Percentiles rank a stretch among this genome's conserved stretches.
phyloP scores from a whole-genome alignment of 805 yeast species.

The Sporopachydermia quercuum region DNA sequence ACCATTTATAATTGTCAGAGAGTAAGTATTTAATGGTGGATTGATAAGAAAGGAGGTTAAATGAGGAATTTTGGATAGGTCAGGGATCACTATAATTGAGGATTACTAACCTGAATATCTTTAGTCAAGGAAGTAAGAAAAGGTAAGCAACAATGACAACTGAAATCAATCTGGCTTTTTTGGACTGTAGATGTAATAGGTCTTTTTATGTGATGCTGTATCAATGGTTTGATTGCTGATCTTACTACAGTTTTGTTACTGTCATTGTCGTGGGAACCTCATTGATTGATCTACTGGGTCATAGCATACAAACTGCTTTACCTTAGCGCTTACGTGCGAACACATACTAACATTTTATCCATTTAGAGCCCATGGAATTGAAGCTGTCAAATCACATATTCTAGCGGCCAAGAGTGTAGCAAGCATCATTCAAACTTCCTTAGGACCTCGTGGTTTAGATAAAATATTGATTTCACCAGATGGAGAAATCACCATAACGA shows the following conservation, averaged over 20 bases:
- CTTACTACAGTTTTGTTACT: too few species aligned
- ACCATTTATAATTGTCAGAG: slow-evolving; percentile 94
- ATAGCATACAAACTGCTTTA: too few species aligned
- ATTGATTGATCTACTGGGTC: too few species aligned
- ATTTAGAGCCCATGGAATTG: slow-evolving; percentile 54
- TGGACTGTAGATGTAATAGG: too few species aligned
- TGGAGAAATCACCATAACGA: slow-evolving; percentile 95
- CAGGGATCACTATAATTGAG: slow-evolving; percentile 2
- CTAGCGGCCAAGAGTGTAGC: slow-evolving; percentile 93
- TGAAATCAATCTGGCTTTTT: neutral
- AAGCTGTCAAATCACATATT: slow-evolving; percentile 76
- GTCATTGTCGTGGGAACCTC: too few species aligned
- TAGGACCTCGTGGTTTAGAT: slow-evolving; percentile 98
- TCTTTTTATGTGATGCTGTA: too few species aligned
- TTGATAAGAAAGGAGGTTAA: slow-evolving; percentile 7
- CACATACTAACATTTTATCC: neutral
- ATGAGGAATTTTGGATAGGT: neutral
- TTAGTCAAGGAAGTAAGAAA: slow-evolving; percentile 25
- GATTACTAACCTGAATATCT: slow-evolving; percentile 2
- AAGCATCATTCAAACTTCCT: slow-evolving; percentile 76
- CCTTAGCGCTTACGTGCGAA: too few species aligned
- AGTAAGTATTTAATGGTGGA: slow-evolving; percentile 43
- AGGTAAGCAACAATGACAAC: slow-evolving; percentile 7
- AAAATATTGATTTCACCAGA: slow-evolving; percentile 90
- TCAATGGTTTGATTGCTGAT: too few species aligned